phyloP scores from a whole-genome alignment of 192 early-diverging fungal species.

The Backusella morwellensis region DNA sequence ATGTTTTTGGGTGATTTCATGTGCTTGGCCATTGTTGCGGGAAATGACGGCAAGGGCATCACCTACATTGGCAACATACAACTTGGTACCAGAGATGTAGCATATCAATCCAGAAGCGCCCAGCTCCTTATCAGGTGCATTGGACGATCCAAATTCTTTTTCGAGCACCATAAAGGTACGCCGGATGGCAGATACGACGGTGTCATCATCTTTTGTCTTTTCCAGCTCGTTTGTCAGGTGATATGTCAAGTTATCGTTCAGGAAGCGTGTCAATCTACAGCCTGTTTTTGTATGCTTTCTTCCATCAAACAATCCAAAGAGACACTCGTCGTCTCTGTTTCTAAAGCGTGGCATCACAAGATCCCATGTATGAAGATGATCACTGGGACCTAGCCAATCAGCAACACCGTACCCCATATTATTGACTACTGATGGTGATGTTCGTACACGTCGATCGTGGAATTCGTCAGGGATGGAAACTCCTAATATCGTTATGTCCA shows the following conservation, averaged over 20 bases:
- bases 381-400: conserved; percentile 68
- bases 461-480: conserved; percentile 79
- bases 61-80: conserved; percentile 86
- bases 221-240: conserved; percentile 75
- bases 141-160: conserved; percentile 62
- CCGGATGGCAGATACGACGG: conserved; percentile 67
- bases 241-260: conserved; percentile 68
- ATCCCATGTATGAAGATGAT: conserved; percentile 83
- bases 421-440: conserved; percentile 76
- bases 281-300: conserved; percentile 47
- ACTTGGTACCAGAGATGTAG: conserved; percentile 72
- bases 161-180: conserved; percentile 82
- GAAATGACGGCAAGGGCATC: conserved; percentile 80
- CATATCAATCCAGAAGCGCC: conserved; percentile 80
- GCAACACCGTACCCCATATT: conserved; percentile 86
- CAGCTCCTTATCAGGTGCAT: conserved; percentile 10
- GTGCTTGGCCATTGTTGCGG: conserved; percentile 56
- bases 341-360: conserved; percentile 82
- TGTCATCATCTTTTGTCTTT: conserved; percentile 58
- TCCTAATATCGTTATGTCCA: conserved; percentile 82
- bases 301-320: conserved; percentile 89
- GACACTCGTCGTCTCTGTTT: conserved; percentile 78
- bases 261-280: conserved; percentile 54
- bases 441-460: conserved; percentile 77
- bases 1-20: conserved; percentile 72